Evolutionary conservation across 2,329 filamentous ascomycete genomes (phyloP).

Genomic region (Cryphonectria japonica): DNA sequence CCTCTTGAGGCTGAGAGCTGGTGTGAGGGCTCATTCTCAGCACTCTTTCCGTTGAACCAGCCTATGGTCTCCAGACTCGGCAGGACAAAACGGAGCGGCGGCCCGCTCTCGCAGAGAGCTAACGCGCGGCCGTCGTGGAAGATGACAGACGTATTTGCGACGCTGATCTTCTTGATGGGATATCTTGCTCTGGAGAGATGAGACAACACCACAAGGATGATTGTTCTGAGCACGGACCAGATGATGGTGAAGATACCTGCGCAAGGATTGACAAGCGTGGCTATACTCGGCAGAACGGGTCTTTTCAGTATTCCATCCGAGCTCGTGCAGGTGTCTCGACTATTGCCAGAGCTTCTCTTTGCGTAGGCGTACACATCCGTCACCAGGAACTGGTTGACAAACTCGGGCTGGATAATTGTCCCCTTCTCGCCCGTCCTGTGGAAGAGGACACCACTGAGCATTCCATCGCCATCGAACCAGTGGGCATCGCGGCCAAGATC

Average conservation of each 20-base stretch:
- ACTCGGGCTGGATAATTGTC: slow-evolving; percentile 57
- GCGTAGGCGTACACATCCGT: slow-evolving; percentile 67
- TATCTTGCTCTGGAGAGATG: slow-evolving; percentile 59
- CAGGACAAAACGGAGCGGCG: slow-evolving; percentile 67
- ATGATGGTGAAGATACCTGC: slow-evolving; percentile 55
- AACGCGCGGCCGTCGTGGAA: slow-evolving; percentile 72
- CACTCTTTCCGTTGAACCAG: slow-evolving; percentile 66
- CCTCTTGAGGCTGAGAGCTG: slow-evolving; percentile 15
- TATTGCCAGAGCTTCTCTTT: slow-evolving; percentile 42
- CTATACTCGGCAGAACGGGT: slow-evolving; percentile 69
- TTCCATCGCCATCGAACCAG: slow-evolving; percentile 78
- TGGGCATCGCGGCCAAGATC: slow-evolving; percentile 66
- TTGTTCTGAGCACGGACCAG: slow-evolving; percentile 57
- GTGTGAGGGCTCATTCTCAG: slow-evolving; percentile 52
- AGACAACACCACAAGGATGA: slow-evolving; percentile 61
- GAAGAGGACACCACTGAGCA: slow-evolving; percentile 71
- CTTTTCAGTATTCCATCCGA: slow-evolving; percentile 44
- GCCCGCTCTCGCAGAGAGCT: slow-evolving; percentile 73
- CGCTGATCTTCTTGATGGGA: slow-evolving; percentile 68
- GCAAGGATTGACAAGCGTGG: slow-evolving; percentile 65
- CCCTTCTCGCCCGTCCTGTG: slow-evolving; percentile 44
- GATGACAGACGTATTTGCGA: slow-evolving; percentile 68
- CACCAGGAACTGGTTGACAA: slow-evolving; percentile 70
- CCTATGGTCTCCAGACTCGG: slow-evolving; percentile 69
- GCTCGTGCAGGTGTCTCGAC: neutral